These are phyloP conservation scores for Calendula officinalis DNA, from an alignment of 129 eudicot genomes.

Conservation along the genomic window DNA sequence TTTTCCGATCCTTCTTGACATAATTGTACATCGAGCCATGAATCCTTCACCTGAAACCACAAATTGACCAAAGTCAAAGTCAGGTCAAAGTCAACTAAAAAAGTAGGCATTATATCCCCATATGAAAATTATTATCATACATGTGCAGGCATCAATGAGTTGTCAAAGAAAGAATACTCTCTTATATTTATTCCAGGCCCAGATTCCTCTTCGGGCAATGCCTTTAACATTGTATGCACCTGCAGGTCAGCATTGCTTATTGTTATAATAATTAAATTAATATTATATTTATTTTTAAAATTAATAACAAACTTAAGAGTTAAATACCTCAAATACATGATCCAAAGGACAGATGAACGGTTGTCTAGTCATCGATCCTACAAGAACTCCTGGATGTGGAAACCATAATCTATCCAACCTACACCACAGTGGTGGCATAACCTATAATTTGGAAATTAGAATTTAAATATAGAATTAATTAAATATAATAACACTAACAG, in stretches of 20 bases:
- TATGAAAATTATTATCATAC: constrained; percentile 27
- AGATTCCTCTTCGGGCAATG: constrained; percentile 64
- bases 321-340: constrained; percentile 92
- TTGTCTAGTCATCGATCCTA: constrained; percentile 78
- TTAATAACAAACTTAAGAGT: too few species aligned
- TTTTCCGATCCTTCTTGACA: constrained; percentile 78
- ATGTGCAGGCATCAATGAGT: constrained; percentile 68
- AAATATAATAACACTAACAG: background rate
- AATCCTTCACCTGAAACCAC: constrained; percentile 75
- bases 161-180: constrained; percentile 86
- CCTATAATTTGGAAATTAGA: constrained; percentile 44
- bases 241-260: constrained; percentile 28
- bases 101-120: background rate
- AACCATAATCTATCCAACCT: constrained; percentile 99
- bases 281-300: too few species aligned
- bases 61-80: background rate
- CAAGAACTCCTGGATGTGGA: constrained; percentile 85
- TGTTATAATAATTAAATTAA: constrained; percentile 10
- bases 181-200: constrained; percentile 71
- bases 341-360: constrained; percentile 91
- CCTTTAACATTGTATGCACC: constrained; percentile 77
- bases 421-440: constrained; percentile 99
- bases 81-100: constrained; percentile 12
- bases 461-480: background rate
- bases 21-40: constrained; percentile 94